phyloP scores from a whole-genome alignment of 2,329 filamentous ascomycete genomes.

The Ceratocystis destructans region DNA sequence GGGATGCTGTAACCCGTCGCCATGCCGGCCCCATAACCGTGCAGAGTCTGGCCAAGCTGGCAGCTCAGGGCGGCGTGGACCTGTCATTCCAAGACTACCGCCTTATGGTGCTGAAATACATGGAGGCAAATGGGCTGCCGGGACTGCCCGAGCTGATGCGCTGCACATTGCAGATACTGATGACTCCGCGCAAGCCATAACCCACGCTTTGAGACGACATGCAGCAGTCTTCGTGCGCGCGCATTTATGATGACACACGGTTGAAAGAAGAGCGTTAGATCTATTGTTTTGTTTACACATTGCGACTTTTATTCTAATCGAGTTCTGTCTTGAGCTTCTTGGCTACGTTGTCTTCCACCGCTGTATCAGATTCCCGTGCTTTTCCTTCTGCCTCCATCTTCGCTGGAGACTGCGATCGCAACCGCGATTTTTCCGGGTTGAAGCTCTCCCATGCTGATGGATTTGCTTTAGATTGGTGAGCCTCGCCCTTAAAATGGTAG shows the following conservation, averaged over 20 bases:
- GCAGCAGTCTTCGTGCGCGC: background rate
- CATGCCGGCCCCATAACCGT: slow-evolving; percentile 60
- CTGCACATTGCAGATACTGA: slow-evolving; percentile 66
- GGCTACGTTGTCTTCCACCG: slow-evolving; percentile 6
- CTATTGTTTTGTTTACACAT: background rate
- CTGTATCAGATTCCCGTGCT: background rate
- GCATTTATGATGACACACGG: background rate
- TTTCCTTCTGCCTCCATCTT: background rate
- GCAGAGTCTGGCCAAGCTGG: slow-evolving; percentile 48
- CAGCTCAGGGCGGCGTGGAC: slow-evolving; percentile 49
- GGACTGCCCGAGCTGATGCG: slow-evolving; percentile 63
- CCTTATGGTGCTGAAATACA: slow-evolving; percentile 53
- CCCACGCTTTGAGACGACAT: too few relatives aligned
- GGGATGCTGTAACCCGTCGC: slow-evolving; percentile 24
- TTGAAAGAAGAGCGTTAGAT: background rate
- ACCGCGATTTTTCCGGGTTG: slow-evolving; percentile 18
- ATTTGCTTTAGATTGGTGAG: slow-evolving; percentile 53
- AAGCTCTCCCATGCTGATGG: slow-evolving; percentile 51
- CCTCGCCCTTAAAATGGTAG: slow-evolving; percentile 65
- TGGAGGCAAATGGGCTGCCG: slow-evolving; percentile 48
- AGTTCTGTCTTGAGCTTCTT: slow-evolving; percentile 14
- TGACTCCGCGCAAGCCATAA: slow-evolving; percentile 31
- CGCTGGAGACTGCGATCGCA: background rate
- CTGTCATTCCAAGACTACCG: slow-evolving; percentile 64
- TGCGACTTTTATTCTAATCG: background rate